Base-by-base conservation (phyloP, 163 green algal genomes). In the Chlamydomonas reinhardtii region DNA sequence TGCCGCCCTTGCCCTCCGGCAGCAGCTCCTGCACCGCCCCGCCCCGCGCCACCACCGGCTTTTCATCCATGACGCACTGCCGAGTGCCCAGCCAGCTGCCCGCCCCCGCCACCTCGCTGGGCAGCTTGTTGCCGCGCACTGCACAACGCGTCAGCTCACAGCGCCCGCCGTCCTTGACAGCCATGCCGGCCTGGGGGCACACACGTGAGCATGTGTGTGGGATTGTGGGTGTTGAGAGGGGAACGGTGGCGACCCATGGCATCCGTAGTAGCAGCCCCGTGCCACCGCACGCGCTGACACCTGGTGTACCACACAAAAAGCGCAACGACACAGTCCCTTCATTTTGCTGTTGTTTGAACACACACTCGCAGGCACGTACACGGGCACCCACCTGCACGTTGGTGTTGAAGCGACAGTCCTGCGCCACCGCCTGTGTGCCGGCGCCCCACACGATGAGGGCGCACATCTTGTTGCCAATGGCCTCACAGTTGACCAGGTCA, bases 381-480 rank as follows among this genome's bases (percentile, higher is more conserved):
- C 61, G 3, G 61, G 9, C 22, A 31, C 66, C 9, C 66, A 48
- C 66, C 66, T 73, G 66, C 64, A 59, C 43, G n/a, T 84, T 84
- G n/a, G 74, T 43, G 43, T 34, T 32, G 32, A 84, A 6, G 3
- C 24, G 27, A 32, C 77, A 76, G 77, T 84, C 77, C 35, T 29
- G 48, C 6, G 43, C 77, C n/a, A 54, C 24, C 14, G 48, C 52
- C 8, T 29, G 6, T 24, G 31, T 73, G 52, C 78, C 68, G 32
- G 11, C 20, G 48, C 78, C 78, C 78, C 68, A 85, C n/a, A 65
- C 68, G 25, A 85, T 43, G 37, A 85, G 15, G 9, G 68, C 69
- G 69, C 69, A 74, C 68, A 85, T 27, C 68, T 85, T 62, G 54
- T 85, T 85, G 68, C 78, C 78, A 0, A 15, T 35, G 9, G 66